phyloP scores from a whole-genome alignment of 805 yeast species.

The Maudiozyma bulderi region DNA sequence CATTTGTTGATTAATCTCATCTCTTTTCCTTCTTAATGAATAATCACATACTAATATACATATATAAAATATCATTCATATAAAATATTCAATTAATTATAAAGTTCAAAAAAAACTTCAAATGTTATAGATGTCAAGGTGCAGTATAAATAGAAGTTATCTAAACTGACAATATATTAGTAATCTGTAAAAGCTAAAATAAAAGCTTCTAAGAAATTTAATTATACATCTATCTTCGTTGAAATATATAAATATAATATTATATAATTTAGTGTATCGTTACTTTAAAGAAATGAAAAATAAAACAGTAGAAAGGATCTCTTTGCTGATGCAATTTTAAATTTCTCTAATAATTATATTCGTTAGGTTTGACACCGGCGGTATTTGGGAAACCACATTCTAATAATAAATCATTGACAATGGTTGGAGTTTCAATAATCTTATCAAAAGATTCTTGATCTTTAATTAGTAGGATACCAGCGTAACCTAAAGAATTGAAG shows the following conservation, averaged over 20 bases:
- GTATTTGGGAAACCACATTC: slow-evolving; percentile 60
- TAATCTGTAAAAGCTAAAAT: no score
- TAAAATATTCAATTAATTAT: not conserved
- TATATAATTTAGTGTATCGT: not conserved
- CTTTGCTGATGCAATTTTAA: not conserved
- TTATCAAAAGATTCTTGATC: slow-evolving; percentile 43
- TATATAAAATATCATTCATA: not conserved
- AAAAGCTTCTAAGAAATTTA: no score
- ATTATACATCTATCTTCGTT: no score
- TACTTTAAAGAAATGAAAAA: not conserved
- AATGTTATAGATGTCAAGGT: no score
- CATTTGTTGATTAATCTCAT: not conserved
- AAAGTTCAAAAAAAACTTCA: not conserved
- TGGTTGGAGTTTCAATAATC: slow-evolving; percentile 37
- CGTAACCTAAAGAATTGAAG: slow-evolving; percentile 37
- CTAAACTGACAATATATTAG: no score
- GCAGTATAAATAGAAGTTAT: no score
- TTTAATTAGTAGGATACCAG: slow-evolving; percentile 74
- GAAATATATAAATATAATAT: no score
- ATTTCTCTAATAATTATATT: slow-evolving; percentile 46
- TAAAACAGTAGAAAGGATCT: not conserved
- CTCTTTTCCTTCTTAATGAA: not conserved
- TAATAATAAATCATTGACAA: slow-evolving; percentile 42
- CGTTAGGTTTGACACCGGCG: slow-evolving; percentile 46
- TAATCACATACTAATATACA: not conserved